Evolutionary conservation across 495 filamentous ascomycete species (phyloP).

Genomic region (Achaetomiella virescens): DNA sequence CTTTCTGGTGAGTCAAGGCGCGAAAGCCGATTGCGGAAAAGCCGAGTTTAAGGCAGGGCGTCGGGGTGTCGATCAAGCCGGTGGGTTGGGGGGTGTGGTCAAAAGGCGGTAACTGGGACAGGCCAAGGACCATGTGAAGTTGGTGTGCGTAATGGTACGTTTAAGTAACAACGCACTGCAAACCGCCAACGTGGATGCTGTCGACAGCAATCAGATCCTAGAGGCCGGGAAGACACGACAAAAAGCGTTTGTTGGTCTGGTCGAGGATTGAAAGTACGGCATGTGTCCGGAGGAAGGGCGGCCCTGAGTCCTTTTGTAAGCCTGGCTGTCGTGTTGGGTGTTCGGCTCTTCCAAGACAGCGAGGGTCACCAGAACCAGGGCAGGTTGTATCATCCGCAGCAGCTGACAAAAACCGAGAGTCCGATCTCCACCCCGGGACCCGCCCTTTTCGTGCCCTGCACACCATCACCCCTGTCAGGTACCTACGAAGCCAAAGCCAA

Average conservation of each 20-base stretch:
- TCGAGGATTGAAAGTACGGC: slow-evolving; percentile 7
- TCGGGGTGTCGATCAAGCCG: slow-evolving; percentile 8
- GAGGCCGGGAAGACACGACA: too few species aligned
- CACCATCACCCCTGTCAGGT: slow-evolving; percentile 13
- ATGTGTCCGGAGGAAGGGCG: slow-evolving; percentile 12
- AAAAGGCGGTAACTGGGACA: background rate
- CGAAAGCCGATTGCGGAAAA: slow-evolving; percentile 27
- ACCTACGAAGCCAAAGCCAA: too few species aligned
- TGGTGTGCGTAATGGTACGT: background rate
- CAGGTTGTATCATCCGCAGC: slow-evolving; percentile 28
- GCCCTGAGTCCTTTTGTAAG: slow-evolving; percentile 24
- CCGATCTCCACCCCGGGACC: slow-evolving; percentile 15
- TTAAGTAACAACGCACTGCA: background rate
- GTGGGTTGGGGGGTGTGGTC: slow-evolving; percentile 19
- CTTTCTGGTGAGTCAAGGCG: slow-evolving; percentile 29
- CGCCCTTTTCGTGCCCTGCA: background rate
- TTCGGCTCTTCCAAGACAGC: slow-evolving; percentile 25
- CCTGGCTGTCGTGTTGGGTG: slow-evolving; percentile 22
- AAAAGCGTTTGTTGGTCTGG: background rate
- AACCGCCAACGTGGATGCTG: background rate
- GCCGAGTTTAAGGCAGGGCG: slow-evolving; percentile 11
- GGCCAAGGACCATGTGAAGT: slow-evolving; percentile 1
- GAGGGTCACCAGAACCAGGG: slow-evolving; percentile 25
- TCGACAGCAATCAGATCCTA: background rate
- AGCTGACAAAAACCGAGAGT: slow-evolving; percentile 29